Base-by-base conservation (phyloP, 2,329 filamentous ascomycete genomes). In the Sclerotinia minor region DNA sequence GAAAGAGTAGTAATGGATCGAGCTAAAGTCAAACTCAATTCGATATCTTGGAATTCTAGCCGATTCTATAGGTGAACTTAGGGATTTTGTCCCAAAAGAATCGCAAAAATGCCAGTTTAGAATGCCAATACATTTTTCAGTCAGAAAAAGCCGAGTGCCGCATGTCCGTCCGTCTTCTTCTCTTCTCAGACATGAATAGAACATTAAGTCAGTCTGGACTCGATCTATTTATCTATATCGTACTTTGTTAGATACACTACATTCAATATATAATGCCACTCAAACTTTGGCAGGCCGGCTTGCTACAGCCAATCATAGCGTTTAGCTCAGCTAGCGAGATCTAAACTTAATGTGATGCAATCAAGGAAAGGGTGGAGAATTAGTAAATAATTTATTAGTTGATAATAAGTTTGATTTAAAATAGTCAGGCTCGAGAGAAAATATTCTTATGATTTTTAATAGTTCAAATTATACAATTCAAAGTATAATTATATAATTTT, bases 251-350 rank as follows among this genome's bases (percentile, higher is more conserved):
- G 57, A 32, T 32, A n/a, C 32, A 59, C 3, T 32, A 2, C 19
- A 35, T 38, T 38, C 53, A 55, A 38, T 38, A 24, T 17, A 38
- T 57, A 32, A 15, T 35, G 17, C 26, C 57, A 47, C 57, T n/a
- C 4, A 54, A 45, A n/a, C 29, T 29, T 21, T 15, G 11, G 41
- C 19, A 59, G 32, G 2, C 19, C 44, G 13, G 26, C 17, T 24
- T 47, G n/a, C 58, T 9, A 32, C 15, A 60, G 58, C 58, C 58
- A 60, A 60, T 49, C 58, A 60, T 49, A 60, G 26, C n/a, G 26
- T 15, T 2, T 44, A 32, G 4, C 41, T 17, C 44, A 5, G n/a
- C 4, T 3, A 8, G 21, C 47, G 26, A 60, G n/a, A 41, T n/a
- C 35, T 2, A 57, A 57, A 41, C 57, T 9, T 24, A 47, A 38